Evolutionary conservation across 495 filamentous ascomycete species (phyloP), one percentile per base, ranked within the genome.

Genomic region (Staphylotrichum tortipilum): DNA sequence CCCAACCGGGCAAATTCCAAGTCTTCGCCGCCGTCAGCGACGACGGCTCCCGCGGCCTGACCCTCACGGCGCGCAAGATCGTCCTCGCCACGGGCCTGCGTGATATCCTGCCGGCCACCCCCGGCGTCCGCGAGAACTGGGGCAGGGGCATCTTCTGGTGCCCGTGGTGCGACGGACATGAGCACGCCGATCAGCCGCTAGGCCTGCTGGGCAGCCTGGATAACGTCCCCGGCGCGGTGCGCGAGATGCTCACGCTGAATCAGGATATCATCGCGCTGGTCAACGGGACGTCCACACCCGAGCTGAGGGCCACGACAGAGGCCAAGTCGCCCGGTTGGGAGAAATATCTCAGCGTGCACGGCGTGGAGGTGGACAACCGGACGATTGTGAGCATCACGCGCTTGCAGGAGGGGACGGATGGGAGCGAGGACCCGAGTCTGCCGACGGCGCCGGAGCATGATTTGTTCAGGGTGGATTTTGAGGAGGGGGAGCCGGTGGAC

Each of bases 141-240:
- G 78, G 78, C 28, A 69, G 78, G 54, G 77, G 78, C 44, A 74
- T 79, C 49, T 81, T 68, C 61, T 80, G 77, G 77, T 81, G 78
- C 45, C 77, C 77, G 0, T 81, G 78, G 78, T 81, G 78, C 55
- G 78, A 81, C 56, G 78, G 78, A 10, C 76, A 71, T 52, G 78
- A 80, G 60, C 76, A 79, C 65, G 71, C 70, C 0, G 74, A 78
- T 54, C 73, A 79, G 55, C 51, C 76, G 4, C 69, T 81, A 9
- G 78, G 76, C 1, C 68, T 79, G 30, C 62, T 81, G 1, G 71
- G 68, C 18, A 50, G 56, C 22, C 59, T 80, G 0, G 56, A 60
- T 10, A 69, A 78, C 42, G 66, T 68, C 15, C 58, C 74, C 6
- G 61, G 61, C 34, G 61, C 63, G 1, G 68, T 76, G 0, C 58